These are phyloP conservation scores for Hamigera avellanea DNA, from an alignment of 495 filamentous ascomycete genomes.

Conservation along the genomic window DNA sequence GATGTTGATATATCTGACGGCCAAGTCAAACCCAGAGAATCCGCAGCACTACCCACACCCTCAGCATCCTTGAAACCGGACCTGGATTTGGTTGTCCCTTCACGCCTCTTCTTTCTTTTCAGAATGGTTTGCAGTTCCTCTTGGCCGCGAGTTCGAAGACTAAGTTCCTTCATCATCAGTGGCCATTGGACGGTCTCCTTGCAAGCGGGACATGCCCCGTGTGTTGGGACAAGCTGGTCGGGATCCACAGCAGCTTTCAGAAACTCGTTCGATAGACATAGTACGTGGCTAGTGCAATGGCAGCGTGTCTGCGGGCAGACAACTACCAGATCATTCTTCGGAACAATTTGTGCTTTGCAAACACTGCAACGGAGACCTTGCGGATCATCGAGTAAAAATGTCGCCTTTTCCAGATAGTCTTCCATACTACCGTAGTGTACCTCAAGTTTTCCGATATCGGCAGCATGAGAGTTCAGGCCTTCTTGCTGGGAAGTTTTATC, in stretches of 20 bases:
- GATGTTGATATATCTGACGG: no score
- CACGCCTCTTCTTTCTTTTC: conserved; percentile 34
- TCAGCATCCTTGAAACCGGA: conserved; percentile 5
- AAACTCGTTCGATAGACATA: conserved; percentile 62
- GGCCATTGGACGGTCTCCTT: conserved; percentile 52
- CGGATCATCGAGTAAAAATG: conserved; percentile 48
- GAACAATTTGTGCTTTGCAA: conserved; percentile 41
- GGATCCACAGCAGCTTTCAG: conserved; percentile 30
- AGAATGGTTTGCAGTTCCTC: conserved; percentile 55
- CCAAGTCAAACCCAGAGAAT: no score
- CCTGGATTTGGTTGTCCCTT: no score
- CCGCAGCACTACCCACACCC: conserved; percentile 11
- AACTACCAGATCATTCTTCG: conserved; percentile 42
- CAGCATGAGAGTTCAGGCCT: conserved; percentile 7
- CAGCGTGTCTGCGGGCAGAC: conserved; percentile 61
- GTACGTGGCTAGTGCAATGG: conserved; percentile 56
- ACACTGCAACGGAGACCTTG: conserved; percentile 48
- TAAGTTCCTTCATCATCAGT: conserved; percentile 71
- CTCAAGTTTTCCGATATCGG: conserved; percentile 43
- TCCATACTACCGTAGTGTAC: conserved; percentile 56
- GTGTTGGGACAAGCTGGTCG: conserved; percentile 49
- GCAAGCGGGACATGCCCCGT: conserved; percentile 67
- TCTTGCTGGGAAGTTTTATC: conserved; percentile 1
- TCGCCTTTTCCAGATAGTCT: conserved; percentile 59
- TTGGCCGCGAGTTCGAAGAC: conserved; percentile 51